Evolutionary conservation across 2,329 filamentous ascomycete species (phyloP), one percentile per base, ranked within the genome.

Genomic region (Talaromyces albobiverticillius): DNA sequence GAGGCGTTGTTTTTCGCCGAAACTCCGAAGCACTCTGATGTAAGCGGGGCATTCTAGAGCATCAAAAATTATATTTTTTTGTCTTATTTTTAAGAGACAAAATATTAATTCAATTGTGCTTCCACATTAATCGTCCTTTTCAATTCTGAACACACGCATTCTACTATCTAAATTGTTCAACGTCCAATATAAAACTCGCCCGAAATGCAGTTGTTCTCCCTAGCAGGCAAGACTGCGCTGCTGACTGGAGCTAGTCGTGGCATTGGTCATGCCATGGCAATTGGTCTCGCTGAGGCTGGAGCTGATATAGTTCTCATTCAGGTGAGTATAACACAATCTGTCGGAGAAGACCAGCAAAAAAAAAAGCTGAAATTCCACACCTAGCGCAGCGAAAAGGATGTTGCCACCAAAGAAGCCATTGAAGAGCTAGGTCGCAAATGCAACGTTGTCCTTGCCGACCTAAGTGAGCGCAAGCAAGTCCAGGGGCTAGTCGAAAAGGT

Each of bases 251-350:
- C 61, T 7, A 68, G 61, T 25, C 59, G 65, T 46, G 67, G 66
- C 2, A 69, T 70, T 42, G 68, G 67, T 4, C 60, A 61, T 34
- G 61, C 65, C 3, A 68, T 67, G 63, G 62, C 64, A 7, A 53
- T 68, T 34, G 66, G 61, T 4, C 58, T 69, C 22, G 67, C 67
- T 6, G 66, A 69, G 57, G 66, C 66, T 3, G 66, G 67, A 31
- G 67, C 67, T 29, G 64, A 68, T 54, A 62, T 69, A 42, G 62
- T 68, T 22, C 41, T 62, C 16, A 46, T 60, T 13, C 59, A 56
- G 53, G 61, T 61, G 36, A 45, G 16, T 8, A 14, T 7, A 4
- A n/a, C 16, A 26, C 22, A 45, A 14, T 38, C 34, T 41, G 13
- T n/a, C 18, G 22, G 6, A 14, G 23, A 23, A 8, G 20, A 25